Percentiles rank a stretch among this genome's conserved stretches.
These are phyloP conservation scores for Elymus sibiricus DNA, from an alignment of 176 grass and related monocot genomes.

Conservation along the genomic window DNA sequence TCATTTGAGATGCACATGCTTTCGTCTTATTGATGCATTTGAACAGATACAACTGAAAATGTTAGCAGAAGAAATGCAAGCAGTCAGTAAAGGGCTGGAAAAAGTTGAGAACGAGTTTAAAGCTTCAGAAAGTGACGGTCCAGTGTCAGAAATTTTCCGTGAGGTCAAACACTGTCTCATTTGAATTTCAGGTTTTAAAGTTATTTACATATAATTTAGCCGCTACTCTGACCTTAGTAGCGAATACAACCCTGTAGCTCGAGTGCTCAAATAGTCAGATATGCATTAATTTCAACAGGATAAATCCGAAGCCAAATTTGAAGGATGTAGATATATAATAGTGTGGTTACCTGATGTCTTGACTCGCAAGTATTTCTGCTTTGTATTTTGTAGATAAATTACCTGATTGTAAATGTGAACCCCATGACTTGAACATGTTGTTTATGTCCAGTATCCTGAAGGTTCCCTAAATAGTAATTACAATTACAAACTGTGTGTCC, in stretches of 20 bases:
- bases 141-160: conserved; percentile 85
- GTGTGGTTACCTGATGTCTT: background rate
- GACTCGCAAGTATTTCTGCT: background rate
- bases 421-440: background rate
- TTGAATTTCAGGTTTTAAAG: background rate
- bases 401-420: background rate
- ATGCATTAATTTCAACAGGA: background rate
- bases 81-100: conserved; percentile 85
- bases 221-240: background rate
- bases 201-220: background rate
- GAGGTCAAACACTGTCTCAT: conserved; percentile 43
- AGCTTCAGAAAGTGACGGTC: conserved; percentile 97
- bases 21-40: conserved; percentile 23
- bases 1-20: background rate
- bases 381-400: conserved; percentile 23
- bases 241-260: conserved; percentile 3
- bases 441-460: background rate
- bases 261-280: background rate
- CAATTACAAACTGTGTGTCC: background rate
- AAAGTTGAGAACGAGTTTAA: conserved; percentile 80
- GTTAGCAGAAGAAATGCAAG: conserved; percentile 99
- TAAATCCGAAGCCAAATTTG: background rate
- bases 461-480: conserved; percentile 5
- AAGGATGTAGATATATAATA: background rate
- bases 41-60: conserved; percentile 97